A percentile compares a stretch with the other conserved stretches of the same genome.
Conservation (phyloP, 2,329 filamentous ascomycete genomes). For the Phialophora expanda region DNA sequence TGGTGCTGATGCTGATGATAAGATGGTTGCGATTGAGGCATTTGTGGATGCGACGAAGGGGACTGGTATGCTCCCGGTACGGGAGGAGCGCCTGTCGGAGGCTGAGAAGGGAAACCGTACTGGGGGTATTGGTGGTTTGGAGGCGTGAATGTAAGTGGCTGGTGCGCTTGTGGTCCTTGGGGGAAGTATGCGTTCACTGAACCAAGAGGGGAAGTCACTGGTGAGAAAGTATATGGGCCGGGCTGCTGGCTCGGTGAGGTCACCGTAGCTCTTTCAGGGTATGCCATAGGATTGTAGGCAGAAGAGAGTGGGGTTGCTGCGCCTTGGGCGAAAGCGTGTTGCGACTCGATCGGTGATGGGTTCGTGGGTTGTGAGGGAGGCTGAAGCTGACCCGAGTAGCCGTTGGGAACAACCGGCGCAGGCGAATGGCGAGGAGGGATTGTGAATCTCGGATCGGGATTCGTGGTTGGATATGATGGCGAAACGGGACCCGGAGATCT, state of each 20-base stretch:
- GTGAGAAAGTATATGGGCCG: conserved; percentile 30
- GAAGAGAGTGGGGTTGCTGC: conserved; percentile 50
- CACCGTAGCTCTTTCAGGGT: conserved; percentile 43
- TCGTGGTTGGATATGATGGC: conserved; percentile 35
- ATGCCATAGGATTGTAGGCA: conserved; percentile 59
- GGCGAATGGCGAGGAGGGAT: conserved; percentile 40
- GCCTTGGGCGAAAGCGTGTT: conserved; percentile 43
- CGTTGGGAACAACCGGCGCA: conserved; percentile 37
- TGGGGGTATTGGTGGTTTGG: conserved; percentile 34
- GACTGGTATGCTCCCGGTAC: conserved; percentile 32
- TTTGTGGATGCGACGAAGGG: conserved; percentile 34
- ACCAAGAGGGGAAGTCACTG: conserved; percentile 29
- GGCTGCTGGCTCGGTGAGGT: conserved; percentile 30
- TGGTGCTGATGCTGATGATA: conserved; percentile 48
- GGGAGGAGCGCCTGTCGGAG: conserved; percentile 48
- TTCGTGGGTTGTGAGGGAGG: conserved; percentile 26
- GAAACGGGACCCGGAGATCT: conserved; percentile 33
- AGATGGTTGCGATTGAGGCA: conserved; percentile 43
- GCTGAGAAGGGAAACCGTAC: conserved; percentile 31
- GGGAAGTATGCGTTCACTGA: conserved; percentile 26
- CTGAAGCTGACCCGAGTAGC: conserved; percentile 31
- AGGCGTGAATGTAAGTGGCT: conserved; percentile 36
- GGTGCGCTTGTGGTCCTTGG: conserved; percentile 17
- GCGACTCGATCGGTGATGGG: conserved; percentile 32
- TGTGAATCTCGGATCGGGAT: conserved; percentile 40